Conservation (phyloP, 2,329 filamentous ascomycete genomes). For the Tricladium varicosporioides region DNA sequence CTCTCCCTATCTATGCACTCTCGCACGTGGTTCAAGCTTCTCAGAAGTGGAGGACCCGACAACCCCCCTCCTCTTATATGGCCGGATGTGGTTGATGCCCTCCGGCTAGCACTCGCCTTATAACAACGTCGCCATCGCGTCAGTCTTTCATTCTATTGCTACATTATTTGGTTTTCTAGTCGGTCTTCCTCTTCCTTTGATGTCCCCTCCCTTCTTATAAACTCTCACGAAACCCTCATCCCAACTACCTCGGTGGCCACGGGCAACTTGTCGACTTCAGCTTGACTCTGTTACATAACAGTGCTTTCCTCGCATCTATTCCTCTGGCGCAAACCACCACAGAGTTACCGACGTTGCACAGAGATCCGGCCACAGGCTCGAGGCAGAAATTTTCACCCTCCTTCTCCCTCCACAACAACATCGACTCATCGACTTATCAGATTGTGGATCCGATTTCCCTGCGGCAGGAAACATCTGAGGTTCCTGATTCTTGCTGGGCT, state of each 20-base stretch:
- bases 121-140: conserved; percentile 8
- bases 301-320: conserved; percentile 16
- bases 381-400: neutral
- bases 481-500: neutral
- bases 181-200: no score
- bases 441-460: neutral
- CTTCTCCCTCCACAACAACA: neutral
- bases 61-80: neutral
- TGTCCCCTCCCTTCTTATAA: neutral
- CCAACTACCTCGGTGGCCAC: neutral
- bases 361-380: neutral
- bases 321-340: conserved; percentile 7
- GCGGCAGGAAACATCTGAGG: neutral
- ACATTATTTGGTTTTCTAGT: neutral
- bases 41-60: neutral
- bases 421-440: neutral
- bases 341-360: conserved; percentile 6
- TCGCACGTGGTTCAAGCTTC: conserved; percentile 8
- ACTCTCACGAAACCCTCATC: no score
- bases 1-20: neutral
- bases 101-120: neutral
- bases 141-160: conserved; percentile 1
- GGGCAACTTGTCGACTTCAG: conserved; percentile 13
- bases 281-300: conserved; percentile 22
- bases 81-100: neutral